Conservation (phyloP, 176 grass and related monocot genomes). For the Musa acuminata region DNA sequence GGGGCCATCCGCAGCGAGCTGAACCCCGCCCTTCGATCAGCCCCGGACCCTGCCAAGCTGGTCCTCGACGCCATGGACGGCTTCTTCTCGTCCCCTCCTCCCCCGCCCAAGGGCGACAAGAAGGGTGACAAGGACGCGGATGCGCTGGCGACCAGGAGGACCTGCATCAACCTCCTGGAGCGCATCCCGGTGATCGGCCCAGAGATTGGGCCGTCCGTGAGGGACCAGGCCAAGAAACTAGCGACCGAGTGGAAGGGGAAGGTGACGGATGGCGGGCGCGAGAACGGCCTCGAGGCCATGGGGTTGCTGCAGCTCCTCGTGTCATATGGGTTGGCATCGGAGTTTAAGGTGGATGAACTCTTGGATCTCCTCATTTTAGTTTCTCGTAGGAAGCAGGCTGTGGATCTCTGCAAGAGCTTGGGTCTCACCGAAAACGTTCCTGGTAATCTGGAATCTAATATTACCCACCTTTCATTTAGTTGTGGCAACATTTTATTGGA, state of each 20-base stretch:
- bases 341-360: conserved; percentile 14
- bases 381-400: conserved; percentile 11
- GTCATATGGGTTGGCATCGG: conserved; percentile 6
- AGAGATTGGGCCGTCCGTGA: background rate
- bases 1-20: background rate
- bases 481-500: background rate
- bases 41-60: conserved; percentile 33
- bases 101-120: background rate
- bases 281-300: conserved; percentile 1
- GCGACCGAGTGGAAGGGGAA: conserved; percentile 11
- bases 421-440: conserved; percentile 1
- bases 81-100: conserved; percentile 7
- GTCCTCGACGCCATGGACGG: conserved; percentile 25
- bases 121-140: conserved; percentile 16
- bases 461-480: background rate
- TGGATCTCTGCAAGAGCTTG: conserved; percentile 13
- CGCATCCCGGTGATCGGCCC: conserved; percentile 9
- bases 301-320: conserved; percentile 6
- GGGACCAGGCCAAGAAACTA: conserved; percentile 4
- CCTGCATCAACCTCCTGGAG: conserved; percentile 24
- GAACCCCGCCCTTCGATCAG: background rate
- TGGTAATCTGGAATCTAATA: conserved; percentile 7
- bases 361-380: conserved; percentile 10
- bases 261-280: background rate
- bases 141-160: background rate